Base-by-base conservation (phyloP, 495 filamentous ascomycete species). In the Penicillium salamii region DNA sequence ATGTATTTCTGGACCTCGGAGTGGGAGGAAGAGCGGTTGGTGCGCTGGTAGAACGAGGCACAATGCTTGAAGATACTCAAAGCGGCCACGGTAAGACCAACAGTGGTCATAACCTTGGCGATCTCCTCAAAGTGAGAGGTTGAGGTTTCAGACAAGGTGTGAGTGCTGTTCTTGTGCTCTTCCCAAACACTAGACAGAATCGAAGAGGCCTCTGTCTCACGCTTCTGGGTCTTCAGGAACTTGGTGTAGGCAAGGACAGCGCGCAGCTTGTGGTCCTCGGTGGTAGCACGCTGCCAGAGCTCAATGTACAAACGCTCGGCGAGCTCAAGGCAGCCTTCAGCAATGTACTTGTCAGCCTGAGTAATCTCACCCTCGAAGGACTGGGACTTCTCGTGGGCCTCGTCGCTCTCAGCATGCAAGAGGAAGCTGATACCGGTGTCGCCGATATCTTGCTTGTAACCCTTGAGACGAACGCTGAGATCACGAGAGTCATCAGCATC, bases 131-230 rank as follows among this genome's bases (percentile, higher is more conserved):
- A 65, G 38, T 70, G 56, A 18, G 55, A 45, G 11, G 55, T 50
- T 5, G 61, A 56, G 11, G 54, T 55, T 42, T 67, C 57, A 0
- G 61, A 57, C 8, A 58, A 55, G 14, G 61, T 40, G 9, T 51
- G 43, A 47, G 54, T 59, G 26, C 49, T 54, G 29, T 57, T 52
- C 33, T 63, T 57, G 38, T 67, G 63, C 41, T 70, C 67, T 19
- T 68, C 55, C 67, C 65, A 72, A 18, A 68, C 59, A 19, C 65
- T 63, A 8, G 60, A 61, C n/a, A 72, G 48, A 21, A 70, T 57
- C 1, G 69, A 67, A 11, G 67, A 68, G 3, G 59, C 63, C 48
- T 72, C 67, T 7, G 49, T 44, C 50, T 63, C 59, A 3, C 65
- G 49, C 31, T 56, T 58, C 38, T 69, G 65, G 2, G 53, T 35